These are phyloP conservation scores for Flueggea neowawraea DNA, from an alignment of 441 rosid genomes.

Conservation along the genomic window DNA sequence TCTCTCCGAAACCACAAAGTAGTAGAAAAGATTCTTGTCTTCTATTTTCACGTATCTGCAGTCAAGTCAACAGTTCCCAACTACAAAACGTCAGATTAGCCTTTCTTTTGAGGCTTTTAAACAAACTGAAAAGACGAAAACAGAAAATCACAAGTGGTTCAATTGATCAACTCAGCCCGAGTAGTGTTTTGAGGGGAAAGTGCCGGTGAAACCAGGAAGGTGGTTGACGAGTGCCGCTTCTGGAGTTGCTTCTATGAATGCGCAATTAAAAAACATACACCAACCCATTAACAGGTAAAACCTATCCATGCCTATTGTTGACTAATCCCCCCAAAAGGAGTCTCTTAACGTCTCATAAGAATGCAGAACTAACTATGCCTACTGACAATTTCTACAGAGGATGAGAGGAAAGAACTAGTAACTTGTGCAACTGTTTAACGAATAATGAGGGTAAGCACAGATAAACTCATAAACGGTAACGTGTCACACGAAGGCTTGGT, in stretches of 20 bases:
- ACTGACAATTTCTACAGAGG: too few relatives aligned
- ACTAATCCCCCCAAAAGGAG: too few relatives aligned
- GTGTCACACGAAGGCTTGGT: too few relatives aligned
- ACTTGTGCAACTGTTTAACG: too few relatives aligned
- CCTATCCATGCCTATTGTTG: too few relatives aligned
- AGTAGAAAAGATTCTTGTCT: constrained; percentile 47
- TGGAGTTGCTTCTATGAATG: constrained; percentile 27
- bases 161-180: constrained; percentile 28
- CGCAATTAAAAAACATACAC: constrained; percentile 16
- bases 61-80: not conserved
- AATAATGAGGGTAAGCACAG: too few relatives aligned
- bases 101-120: not conserved
- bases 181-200: constrained; percentile 56
- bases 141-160: not conserved
- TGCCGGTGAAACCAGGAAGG: constrained; percentile 50
- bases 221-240: constrained; percentile 26
- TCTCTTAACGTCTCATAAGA: too few relatives aligned
- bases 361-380: too few relatives aligned
- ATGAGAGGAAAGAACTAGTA: too few relatives aligned
- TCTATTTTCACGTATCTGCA: constrained; percentile 41
- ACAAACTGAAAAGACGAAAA: not conserved
- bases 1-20: constrained; percentile 52
- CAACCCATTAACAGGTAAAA: too few relatives aligned
- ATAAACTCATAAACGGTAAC: too few relatives aligned
- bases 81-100: too few relatives aligned